Conservation (phyloP, 75 land plant species). For the Cupressus sempervirens region DNA sequence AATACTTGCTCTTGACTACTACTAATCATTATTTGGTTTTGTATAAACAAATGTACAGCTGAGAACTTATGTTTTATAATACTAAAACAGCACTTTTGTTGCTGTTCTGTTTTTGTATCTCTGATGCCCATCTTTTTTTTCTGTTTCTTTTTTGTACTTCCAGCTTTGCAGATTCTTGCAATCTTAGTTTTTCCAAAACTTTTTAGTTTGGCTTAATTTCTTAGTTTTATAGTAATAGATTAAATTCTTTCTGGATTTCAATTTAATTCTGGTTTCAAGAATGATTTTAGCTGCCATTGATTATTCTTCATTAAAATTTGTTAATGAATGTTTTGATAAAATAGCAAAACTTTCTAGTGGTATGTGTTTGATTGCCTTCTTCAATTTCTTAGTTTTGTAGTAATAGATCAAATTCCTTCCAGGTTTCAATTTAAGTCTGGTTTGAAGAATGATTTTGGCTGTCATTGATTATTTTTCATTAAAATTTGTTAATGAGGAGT, state of each 20-base stretch:
- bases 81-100: conserved; percentile 3
- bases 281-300: not conserved
- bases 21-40: conserved; percentile 11
- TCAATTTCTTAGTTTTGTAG: not conserved
- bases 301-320: not conserved
- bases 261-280: not conserved
- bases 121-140: too few relatives aligned
- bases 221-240: not conserved
- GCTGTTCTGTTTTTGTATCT: conserved; percentile 1
- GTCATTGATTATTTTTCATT: too few relatives aligned
- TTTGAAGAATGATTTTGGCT: not conserved
- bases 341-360: not conserved
- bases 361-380: too few relatives aligned
- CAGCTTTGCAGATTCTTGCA: conserved; percentile 1
- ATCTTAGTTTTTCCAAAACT: not conserved
- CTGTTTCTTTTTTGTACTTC: conserved; percentile 1
- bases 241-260: not conserved
- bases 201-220: not conserved
- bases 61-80: not conserved
- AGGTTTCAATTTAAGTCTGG: not conserved
- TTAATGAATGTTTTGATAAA: not conserved
- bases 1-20: conserved; percentile 5
- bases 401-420: too few relatives aligned
- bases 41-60: conserved; percentile 9
- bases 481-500: not conserved